These are phyloP conservation scores for Talaromyces stipitatus DNA, from an alignment of 495 filamentous ascomycete genomes.

Conservation along the genomic window DNA sequence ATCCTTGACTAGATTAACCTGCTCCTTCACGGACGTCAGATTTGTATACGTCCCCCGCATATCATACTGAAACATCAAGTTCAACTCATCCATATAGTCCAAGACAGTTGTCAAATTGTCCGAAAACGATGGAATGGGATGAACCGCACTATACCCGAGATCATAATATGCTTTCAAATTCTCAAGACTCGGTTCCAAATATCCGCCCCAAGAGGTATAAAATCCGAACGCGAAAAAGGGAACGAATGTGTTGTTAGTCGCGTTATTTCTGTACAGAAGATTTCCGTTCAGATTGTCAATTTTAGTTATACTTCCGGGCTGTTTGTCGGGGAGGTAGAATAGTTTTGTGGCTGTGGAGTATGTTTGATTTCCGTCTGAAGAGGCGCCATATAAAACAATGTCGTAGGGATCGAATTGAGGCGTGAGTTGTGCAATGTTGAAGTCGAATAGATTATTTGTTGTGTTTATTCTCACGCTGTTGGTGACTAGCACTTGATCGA, in stretches of 20 bases:
- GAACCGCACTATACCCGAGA: constrained; percentile 44
- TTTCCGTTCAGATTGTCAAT: constrained; percentile 53
- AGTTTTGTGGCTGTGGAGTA: constrained; percentile 38
- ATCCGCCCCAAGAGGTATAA: constrained; percentile 50
- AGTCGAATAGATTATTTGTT: constrained; percentile 30
- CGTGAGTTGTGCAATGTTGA: constrained; percentile 34
- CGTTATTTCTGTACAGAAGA: constrained; percentile 28
- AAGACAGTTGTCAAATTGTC: constrained; percentile 28
- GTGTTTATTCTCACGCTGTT: constrained; percentile 30
- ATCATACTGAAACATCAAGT: constrained; percentile 54
- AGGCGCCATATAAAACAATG: constrained; percentile 11
- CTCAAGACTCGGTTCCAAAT: constrained; percentile 21
- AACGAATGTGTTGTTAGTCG: constrained; percentile 19
- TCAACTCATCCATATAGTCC: constrained; percentile 42
- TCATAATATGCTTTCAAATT: constrained; percentile 23
- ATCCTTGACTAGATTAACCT: constrained; percentile 40
- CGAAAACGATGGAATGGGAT: constrained; percentile 28
- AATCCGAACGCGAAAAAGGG: constrained; percentile 53
- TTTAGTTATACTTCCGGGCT: constrained; percentile 49
- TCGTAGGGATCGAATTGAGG: constrained; percentile 36
- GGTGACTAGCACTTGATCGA: constrained; percentile 11
- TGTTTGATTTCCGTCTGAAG: constrained; percentile 22
- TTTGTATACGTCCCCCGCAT: constrained; percentile 53
- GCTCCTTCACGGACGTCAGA: constrained; percentile 34
- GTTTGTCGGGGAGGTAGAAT: constrained; percentile 44